A percentile compares a stretch with the other conserved stretches of the same genome.
phyloP scores from a whole-genome alignment of 352 stramenopile species.

The Pythium dissimile region DNA sequence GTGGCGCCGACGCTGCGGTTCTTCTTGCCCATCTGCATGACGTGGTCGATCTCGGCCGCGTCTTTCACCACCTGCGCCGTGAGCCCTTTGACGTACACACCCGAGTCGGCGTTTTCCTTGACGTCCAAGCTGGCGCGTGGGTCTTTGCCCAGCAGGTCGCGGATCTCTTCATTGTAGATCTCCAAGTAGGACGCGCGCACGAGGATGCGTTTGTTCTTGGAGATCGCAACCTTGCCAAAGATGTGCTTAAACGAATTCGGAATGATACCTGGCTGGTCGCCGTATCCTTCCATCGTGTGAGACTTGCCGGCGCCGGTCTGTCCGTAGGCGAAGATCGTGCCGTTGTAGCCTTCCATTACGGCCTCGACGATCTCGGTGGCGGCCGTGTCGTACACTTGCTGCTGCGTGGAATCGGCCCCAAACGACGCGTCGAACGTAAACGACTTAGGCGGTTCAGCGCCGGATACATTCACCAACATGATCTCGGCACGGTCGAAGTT shows the following conservation, averaged over 20 bases:
- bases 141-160: conserved; percentile 91
- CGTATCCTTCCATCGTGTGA: conserved; percentile 84
- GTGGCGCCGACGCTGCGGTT: conserved; percentile 93
- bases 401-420: conserved; percentile 89
- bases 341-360: conserved; percentile 91
- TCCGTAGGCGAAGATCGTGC: conserved; percentile 90
- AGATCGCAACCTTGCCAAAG: conserved; percentile 85
- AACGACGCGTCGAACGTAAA: conserved; percentile 98
- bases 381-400: conserved; percentile 92
- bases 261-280: conserved; percentile 84
- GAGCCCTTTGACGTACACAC: conserved; percentile 89
- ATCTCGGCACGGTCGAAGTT: conserved; percentile 91
- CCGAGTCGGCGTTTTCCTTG: conserved; percentile 89
- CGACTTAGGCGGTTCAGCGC: conserved; percentile 85
- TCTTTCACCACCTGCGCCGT: conserved; percentile 87
- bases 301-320: conserved; percentile 90
- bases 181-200: conserved; percentile 95
- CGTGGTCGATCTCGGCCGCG: conserved; percentile 87
- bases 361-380: conserved; percentile 89
- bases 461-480: conserved; percentile 83
- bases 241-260: conserved; percentile 90
- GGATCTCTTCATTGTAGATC: conserved; percentile 98
- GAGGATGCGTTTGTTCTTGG: conserved; percentile 93
- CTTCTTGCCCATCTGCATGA: conserved; percentile 94
- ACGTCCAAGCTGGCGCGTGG: conserved; percentile 77